Evolutionary conservation across 225 moss, liverwort and hornwort genomes (phyloP).

Genomic region (Ulota crispa): DNA sequence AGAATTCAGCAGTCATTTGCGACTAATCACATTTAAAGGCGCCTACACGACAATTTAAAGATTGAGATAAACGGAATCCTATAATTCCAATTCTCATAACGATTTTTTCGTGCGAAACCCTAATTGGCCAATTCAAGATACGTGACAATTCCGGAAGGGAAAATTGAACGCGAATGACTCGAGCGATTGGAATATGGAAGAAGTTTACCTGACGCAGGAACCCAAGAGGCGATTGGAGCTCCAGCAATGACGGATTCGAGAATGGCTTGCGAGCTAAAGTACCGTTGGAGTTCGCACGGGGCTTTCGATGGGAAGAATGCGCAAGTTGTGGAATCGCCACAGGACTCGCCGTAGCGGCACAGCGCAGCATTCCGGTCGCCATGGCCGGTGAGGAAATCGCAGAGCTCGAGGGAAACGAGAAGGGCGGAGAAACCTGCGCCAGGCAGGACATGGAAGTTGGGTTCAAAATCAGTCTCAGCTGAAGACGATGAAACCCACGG

Average conservation of each 20-base stretch:
- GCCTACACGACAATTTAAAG: too few species aligned
- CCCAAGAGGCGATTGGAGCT: background rate
- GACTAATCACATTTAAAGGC: too few species aligned
- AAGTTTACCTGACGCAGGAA: conserved; percentile 2
- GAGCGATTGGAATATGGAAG: background rate
- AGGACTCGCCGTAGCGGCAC: background rate
- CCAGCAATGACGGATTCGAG: conserved; percentile 1
- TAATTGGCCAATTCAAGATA: background rate
- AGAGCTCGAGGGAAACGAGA: background rate
- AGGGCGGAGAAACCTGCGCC: background rate
- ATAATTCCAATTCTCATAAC: too few species aligned
- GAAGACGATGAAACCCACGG: background rate
- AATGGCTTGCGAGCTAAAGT: background rate
- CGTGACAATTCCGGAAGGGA: background rate
- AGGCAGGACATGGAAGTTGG: background rate
- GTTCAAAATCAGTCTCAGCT: background rate
- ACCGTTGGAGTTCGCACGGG: background rate
- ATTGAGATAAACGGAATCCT: too few species aligned
- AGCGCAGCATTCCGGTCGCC: conserved; percentile 55
- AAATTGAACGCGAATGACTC: background rate
- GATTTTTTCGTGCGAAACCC: too few species aligned
- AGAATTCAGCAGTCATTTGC: too few species aligned
- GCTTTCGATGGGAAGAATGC: background rate
- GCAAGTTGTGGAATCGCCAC: background rate
- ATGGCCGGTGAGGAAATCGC: conserved; percentile 19